These are phyloP conservation scores for Neoascochyta sp. DNA, from an alignment of 2,329 filamentous ascomycete species.

Conservation along the genomic window DNA sequence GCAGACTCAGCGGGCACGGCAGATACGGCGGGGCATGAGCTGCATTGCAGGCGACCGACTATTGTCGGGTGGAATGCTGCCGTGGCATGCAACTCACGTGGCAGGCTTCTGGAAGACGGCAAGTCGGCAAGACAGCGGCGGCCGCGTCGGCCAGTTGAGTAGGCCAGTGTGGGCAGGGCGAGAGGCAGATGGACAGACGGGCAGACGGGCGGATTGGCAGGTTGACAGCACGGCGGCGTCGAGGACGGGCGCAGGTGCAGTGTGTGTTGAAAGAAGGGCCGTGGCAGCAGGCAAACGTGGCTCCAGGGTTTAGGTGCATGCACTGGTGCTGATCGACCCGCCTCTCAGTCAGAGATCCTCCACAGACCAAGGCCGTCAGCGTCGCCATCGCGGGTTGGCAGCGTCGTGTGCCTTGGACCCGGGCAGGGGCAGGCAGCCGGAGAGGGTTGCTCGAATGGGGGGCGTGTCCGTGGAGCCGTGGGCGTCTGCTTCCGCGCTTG, in stretches of 20 bases:
- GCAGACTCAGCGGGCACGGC: too few species aligned
- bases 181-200: slow-evolving; percentile 20
- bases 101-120: slow-evolving; percentile 21
- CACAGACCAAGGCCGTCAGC: slow-evolving; percentile 37
- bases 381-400: slow-evolving; percentile 35
- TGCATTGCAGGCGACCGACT: too few species aligned
- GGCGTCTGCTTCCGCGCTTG: slow-evolving; percentile 29
- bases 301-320: slow-evolving; percentile 40
- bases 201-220: too few species aligned
- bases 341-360: slow-evolving; percentile 36
- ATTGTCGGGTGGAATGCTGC: too few species aligned
- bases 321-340: slow-evolving; percentile 42
- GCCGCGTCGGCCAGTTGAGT: slow-evolving; percentile 7
- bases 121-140: slow-evolving; percentile 1
- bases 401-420: slow-evolving; percentile 29
- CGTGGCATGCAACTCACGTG: slow-evolving; percentile 18
- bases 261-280: too few species aligned
- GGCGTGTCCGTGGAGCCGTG: slow-evolving; percentile 25
- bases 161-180: slow-evolving; percentile 21
- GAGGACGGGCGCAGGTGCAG: not conserved
- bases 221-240: not conserved
- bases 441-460: slow-evolving; percentile 29
- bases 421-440: too few species aligned
- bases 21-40: too few species aligned
- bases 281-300: slow-evolving; percentile 37